Evolutionary conservation across 1,139 yeast genomes (phyloP).

Genomic region (Pichia sp.): DNA sequence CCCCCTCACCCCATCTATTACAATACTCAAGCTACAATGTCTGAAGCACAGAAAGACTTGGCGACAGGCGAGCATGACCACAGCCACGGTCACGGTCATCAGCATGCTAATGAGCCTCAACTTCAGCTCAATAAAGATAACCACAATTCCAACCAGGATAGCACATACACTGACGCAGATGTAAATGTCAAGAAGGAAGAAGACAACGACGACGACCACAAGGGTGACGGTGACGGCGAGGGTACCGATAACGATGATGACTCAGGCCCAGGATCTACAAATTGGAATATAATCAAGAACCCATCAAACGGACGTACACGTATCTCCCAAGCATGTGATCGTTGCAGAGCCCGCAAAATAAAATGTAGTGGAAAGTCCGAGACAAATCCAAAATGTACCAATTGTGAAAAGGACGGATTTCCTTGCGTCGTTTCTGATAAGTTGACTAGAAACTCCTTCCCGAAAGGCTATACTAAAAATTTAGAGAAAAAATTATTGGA

Average conservation of each 20-base stretch:
- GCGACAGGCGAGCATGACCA: no score
- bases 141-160: background rate
- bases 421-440: slow-evolving; percentile 69
- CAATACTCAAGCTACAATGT: no score
- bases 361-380: slow-evolving; percentile 62
- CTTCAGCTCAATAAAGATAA: background rate
- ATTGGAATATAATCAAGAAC: slow-evolving; percentile 28
- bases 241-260: background rate
- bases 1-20: no score
- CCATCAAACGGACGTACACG: slow-evolving; percentile 32
- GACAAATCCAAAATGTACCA: slow-evolving; percentile 47
- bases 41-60: no score
- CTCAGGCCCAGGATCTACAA: background rate
- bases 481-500: slow-evolving; percentile 54
- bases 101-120: no score
- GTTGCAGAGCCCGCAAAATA: slow-evolving; percentile 70
- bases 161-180: background rate
- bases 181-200: background rate
- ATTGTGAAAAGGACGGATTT: slow-evolving; percentile 56
- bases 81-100: no score
- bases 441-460: slow-evolving; percentile 64
- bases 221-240: background rate
- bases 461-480: slow-evolving; percentile 71
- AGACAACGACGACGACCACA: background rate
- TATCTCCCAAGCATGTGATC: slow-evolving; percentile 73